Evolutionary conservation across 2,329 filamentous ascomycete genomes (phyloP).

Genomic region (Magnaporthiopsis rhizophila): DNA sequence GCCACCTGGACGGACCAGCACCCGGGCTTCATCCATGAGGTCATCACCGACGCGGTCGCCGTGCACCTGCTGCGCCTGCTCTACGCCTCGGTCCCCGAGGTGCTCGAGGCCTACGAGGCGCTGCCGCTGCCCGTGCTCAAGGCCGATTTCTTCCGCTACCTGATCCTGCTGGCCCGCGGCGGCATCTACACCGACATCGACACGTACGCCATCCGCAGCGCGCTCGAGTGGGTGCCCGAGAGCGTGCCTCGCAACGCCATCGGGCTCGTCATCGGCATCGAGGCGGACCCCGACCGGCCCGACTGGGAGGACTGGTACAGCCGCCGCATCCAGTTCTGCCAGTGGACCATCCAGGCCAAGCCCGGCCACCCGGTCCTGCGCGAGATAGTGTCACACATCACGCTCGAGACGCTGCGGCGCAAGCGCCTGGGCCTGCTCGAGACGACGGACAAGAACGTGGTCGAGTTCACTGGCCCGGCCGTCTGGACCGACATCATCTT

Average conservation of each 20-base stretch:
- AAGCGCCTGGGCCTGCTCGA: slow-evolving; percentile 60
- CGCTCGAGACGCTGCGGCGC: slow-evolving; percentile 67
- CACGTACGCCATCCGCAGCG: slow-evolving; percentile 75
- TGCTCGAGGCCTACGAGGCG: slow-evolving; percentile 67
- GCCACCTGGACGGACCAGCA: slow-evolving; percentile 84
- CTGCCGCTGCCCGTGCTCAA: slow-evolving; percentile 69
- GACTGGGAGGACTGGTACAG: slow-evolving; percentile 98
- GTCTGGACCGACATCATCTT: slow-evolving; percentile 93
- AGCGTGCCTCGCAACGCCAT: slow-evolving; percentile 69
- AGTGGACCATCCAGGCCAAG: slow-evolving; percentile 97
- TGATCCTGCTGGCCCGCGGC: slow-evolving; percentile 54
- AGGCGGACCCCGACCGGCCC: slow-evolving; percentile 85
- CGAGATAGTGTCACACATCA: slow-evolving; percentile 80
- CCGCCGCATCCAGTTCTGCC: slow-evolving; percentile 92
- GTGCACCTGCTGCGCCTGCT: slow-evolving; percentile 74
- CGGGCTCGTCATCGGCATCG: slow-evolving; percentile 87
- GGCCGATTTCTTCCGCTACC: slow-evolving; percentile 71
- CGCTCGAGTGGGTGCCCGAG: slow-evolving; percentile 77
- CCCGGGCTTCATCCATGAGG: slow-evolving; percentile 89
- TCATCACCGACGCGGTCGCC: slow-evolving; percentile 87
- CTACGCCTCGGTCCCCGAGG: slow-evolving; percentile 74
- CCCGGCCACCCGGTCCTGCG: slow-evolving; percentile 87
- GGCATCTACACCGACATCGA: slow-evolving; percentile 86
- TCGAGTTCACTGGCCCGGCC: slow-evolving; percentile 70
- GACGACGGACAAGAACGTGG: slow-evolving; percentile 60